A percentile compares a stretch with the other conserved stretches of the same genome.
phyloP scores from a whole-genome alignment of 441 rosid species.

The Hypseocharis bilobata region DNA sequence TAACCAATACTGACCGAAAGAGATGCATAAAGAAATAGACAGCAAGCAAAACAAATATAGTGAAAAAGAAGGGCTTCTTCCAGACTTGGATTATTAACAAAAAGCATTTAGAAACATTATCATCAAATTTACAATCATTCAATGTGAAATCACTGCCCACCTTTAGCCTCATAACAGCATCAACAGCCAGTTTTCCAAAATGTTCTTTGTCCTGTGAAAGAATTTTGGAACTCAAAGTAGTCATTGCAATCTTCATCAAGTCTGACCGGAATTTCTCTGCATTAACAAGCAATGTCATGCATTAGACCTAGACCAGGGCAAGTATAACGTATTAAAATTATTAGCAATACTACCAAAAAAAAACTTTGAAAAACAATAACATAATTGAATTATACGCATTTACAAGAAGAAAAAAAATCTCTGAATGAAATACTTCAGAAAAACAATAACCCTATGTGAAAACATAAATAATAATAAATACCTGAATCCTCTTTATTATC shows the following conservation, averaged over 20 bases:
- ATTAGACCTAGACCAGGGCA: constrained; percentile 9
- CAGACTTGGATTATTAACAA: not conserved
- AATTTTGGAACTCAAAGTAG: constrained; percentile 83
- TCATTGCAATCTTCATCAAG: constrained; percentile 85
- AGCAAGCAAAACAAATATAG: not conserved
- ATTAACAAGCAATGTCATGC: constrained; percentile 21
- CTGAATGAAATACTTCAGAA: not conserved
- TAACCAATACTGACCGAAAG: no score
- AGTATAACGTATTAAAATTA: no score
- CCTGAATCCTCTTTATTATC: constrained; percentile 85
- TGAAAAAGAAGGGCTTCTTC: not conserved
- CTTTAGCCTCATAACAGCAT: constrained; percentile 90
- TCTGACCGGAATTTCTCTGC: constrained; percentile 76
- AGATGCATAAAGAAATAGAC: no score
- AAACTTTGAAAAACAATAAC: no score
- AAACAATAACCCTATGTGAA: not conserved
- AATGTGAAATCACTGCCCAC: constrained; percentile 26
- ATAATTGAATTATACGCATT: no score
- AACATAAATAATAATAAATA: constrained; percentile 18
- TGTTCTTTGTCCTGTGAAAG: constrained; percentile 87
- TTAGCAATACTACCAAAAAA: no score
- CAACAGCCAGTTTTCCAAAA: constrained; percentile 82
- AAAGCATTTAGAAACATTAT: not conserved
- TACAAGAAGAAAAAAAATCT: not conserved
- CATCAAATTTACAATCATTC: no score